Percentiles rank a stretch among this genome's conserved stretches.
Evolutionary conservation across 75 land plant genomes (phyloP).

Genomic region (Pinus taeda): DNA sequence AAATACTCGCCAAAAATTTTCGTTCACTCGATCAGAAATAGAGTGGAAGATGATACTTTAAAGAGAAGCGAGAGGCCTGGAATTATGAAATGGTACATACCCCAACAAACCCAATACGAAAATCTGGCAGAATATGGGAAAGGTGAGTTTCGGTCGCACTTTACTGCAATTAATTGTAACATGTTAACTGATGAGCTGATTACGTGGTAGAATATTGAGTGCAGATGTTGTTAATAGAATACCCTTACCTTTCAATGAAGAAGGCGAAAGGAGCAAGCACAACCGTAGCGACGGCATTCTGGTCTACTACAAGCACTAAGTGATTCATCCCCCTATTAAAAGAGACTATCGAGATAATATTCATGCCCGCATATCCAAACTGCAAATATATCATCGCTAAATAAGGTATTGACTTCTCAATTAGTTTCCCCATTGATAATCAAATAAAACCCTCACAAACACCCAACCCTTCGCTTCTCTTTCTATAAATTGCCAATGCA

Average conservation of each 20-base stretch:
- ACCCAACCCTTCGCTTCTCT: too few relatives aligned
- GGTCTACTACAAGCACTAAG: constrained; percentile 38
- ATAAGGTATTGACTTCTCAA: constrained; percentile 16
- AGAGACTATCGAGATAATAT: constrained; percentile 37
- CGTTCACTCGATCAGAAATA: not conserved
- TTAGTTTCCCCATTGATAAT: not conserved
- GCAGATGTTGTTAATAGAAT: too few relatives aligned
- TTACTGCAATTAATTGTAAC: constrained; percentile 14
- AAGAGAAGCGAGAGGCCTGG: not conserved
- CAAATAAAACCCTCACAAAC: too few relatives aligned
- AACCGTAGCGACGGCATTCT: constrained; percentile 42
- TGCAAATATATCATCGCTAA: constrained; percentile 30
- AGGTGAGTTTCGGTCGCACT: constrained; percentile 29
- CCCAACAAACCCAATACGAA: constrained; percentile 37
- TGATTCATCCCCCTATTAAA: constrained; percentile 40
- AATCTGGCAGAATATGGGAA: constrained; percentile 18
- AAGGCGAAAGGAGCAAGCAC: constrained; percentile 45
- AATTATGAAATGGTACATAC: constrained; percentile 4
- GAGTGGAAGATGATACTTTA: not conserved
- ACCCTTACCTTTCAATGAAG: constrained; percentile 33
- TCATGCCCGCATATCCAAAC: constrained; percentile 40
- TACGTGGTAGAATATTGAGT: too few relatives aligned
- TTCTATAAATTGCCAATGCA: too few relatives aligned
- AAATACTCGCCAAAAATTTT: not conserved
- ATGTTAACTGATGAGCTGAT: too few relatives aligned